Conservation (phyloP, 2,329 filamentous ascomycete species). For the Pyrenochaeta sp. region DNA sequence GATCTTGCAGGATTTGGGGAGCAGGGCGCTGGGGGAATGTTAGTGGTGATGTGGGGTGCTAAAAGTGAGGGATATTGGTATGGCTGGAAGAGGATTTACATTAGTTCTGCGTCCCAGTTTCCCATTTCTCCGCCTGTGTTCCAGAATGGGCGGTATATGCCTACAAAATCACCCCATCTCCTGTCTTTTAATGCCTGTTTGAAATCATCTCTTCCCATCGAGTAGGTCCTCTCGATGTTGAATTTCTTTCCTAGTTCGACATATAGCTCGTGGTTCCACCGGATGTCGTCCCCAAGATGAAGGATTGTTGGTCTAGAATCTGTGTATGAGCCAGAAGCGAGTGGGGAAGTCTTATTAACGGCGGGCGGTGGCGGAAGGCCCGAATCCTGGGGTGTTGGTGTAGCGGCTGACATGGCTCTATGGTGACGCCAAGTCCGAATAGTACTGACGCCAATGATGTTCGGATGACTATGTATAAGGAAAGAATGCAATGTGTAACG, state of each 20-base stretch:
- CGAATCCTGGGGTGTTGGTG: conserved; percentile 37
- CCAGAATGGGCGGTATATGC: conserved; percentile 68
- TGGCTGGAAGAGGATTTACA: conserved; percentile 41
- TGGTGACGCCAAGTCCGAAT: not conserved
- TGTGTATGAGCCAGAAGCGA: conserved; percentile 1
- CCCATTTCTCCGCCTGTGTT: conserved; percentile 72
- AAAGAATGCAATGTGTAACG: not conserved
- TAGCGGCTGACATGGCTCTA: conserved; percentile 28
- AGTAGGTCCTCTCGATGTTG: conserved; percentile 51
- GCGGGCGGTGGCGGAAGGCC: conserved; percentile 28
- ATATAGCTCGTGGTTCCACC: conserved; percentile 57
- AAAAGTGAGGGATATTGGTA: not conserved
- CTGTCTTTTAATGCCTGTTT: conserved; percentile 49
- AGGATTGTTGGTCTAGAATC: conserved; percentile 50
- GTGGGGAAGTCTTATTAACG: not conserved
- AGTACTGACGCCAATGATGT: not conserved
- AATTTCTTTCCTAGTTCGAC: conserved; percentile 47
- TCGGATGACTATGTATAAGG: not conserved
- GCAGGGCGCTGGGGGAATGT: conserved; percentile 21
- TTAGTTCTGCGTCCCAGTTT: conserved; percentile 67
- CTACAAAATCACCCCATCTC: conserved; percentile 55
- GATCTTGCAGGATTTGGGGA: conserved; percentile 64
- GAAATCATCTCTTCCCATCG: conserved; percentile 51
- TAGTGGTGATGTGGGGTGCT: not conserved
- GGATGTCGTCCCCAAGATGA: conserved; percentile 56